These are phyloP conservation scores for Chlorella ohadii DNA, from an alignment of 139 green algal species.

Conservation along the genomic window DNA sequence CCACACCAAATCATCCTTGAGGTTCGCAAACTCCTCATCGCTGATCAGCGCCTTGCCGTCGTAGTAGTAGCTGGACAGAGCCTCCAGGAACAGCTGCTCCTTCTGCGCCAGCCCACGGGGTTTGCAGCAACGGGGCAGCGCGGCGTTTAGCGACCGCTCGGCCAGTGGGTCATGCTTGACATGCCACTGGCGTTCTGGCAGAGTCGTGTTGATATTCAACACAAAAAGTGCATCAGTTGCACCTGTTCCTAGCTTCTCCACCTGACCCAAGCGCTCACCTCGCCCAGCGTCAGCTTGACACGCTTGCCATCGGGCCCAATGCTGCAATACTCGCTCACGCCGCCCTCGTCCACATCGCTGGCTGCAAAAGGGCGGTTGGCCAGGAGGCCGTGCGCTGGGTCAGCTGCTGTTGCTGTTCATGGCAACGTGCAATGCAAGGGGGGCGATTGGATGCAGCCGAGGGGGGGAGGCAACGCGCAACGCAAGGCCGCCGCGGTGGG, in stretches of 20 bases:
- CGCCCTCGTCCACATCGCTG: slow-evolving; percentile 29
- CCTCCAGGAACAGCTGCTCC: slow-evolving; percentile 87
- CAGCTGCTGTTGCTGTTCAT: slow-evolving; percentile 30
- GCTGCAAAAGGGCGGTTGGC: too few relatives aligned
- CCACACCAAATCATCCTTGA: slow-evolving; percentile 92
- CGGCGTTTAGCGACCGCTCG: too few relatives aligned
- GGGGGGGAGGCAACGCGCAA: neutral
- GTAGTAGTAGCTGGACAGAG: slow-evolving; percentile 78
- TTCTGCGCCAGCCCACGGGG: slow-evolving; percentile 74
- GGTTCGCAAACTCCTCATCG: slow-evolving; percentile 86
- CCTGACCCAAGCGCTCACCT: neutral
- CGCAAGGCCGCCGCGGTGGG: too few relatives aligned
- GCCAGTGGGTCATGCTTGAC: too few relatives aligned
- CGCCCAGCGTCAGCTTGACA: neutral
- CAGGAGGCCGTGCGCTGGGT: slow-evolving; percentile 37
- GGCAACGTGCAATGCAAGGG: too few relatives aligned
- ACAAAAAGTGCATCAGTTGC: too few relatives aligned
- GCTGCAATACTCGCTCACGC: slow-evolving; percentile 47
- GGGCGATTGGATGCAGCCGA: too few relatives aligned
- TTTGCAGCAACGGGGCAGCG: neutral
- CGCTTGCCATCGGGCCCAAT: slow-evolving; percentile 34
- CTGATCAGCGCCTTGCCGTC: slow-evolving; percentile 77
- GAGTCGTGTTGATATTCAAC: too few relatives aligned
- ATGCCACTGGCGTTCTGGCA: too few relatives aligned
- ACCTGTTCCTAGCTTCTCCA: too few relatives aligned